Conservation (phyloP, 2,329 filamentous ascomycete genomes). For the Chrysosphaeria jannelii region DNA sequence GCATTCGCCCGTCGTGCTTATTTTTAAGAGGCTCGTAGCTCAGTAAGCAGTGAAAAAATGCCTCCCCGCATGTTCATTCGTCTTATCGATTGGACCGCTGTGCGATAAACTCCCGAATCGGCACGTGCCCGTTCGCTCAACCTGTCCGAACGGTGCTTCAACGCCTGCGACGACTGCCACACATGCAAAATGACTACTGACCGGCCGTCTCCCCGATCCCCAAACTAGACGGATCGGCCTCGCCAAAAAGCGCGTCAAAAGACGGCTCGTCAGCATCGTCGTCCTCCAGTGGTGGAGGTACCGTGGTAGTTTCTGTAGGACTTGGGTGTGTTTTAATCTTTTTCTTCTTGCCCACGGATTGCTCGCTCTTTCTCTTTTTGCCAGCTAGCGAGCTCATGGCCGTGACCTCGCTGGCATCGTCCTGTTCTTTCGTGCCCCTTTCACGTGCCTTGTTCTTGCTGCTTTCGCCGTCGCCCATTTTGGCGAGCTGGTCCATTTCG, state of each 20-base stretch:
- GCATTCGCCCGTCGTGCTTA: too few species aligned
- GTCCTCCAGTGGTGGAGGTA: constrained; percentile 1
- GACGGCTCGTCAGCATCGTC: constrained; percentile 3
- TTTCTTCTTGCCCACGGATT: constrained; percentile 1
- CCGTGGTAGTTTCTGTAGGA: background rate
- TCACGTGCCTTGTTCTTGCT: constrained; percentile 1
- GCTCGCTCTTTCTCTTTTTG: constrained; percentile 1
- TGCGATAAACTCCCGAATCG: too few species aligned
- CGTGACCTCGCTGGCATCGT: constrained; percentile 3
- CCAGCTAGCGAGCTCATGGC: background rate
- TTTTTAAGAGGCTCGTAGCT: too few species aligned
- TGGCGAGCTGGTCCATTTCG: constrained; percentile 6
- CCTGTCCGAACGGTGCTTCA: too few species aligned
- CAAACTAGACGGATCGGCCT: too few species aligned
- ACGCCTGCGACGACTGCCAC: too few species aligned
- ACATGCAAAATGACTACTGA: too few species aligned
- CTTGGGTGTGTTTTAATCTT: constrained; percentile 2
- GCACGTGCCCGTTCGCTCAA: too few species aligned
- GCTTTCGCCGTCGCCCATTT: constrained; percentile 4
- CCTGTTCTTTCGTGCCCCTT: constrained; percentile 5
- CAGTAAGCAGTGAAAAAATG: too few species aligned
- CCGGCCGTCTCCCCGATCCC: too few species aligned
- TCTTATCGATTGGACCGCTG: too few species aligned
- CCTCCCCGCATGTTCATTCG: too few species aligned
- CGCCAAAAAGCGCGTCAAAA: constrained; percentile 3